Base-by-base conservation (phyloP, 1,139 yeast genomes). In the Geotrichum siamense region DNA sequence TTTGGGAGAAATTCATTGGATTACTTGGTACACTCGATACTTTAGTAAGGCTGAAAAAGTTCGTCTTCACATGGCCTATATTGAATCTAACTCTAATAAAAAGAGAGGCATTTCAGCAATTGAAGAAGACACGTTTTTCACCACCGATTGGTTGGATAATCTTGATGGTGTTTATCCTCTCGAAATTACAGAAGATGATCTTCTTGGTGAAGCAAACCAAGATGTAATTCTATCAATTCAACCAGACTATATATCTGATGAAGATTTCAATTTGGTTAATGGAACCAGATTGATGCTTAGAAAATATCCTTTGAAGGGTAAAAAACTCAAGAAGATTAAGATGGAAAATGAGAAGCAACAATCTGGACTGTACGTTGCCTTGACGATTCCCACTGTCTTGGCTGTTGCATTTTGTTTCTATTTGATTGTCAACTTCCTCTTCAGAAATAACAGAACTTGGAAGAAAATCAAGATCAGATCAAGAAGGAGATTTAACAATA, bases 21-120 rank as follows among this genome's bases (percentile, higher is more conserved):
- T 83, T 43, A 78, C 91, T 9, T 86, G 96, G 96, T 86, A 69
- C 63, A 72, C 89, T 2, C 70, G 72, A 41, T 72, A 59, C 55
- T 84, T 79, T 57, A 74, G 72, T 50, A 65, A 63, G 26, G 67
- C 69, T 19, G 72, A 67, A 1, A 74, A 75, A 28, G 89, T 84
- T 12, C 76, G 76, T 54, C 55, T 85, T 25, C 93, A 82, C 59
- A 69, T 82, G 51, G 78, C 82, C 1, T 76, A 75, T 52, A 74
- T 83, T 37, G 76, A 74, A 55, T 85, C 80, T 53, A 63, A 71
- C 26, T 77, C 78, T 59, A 87, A 87, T 30, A 50, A 50, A 15
- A 35, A 45, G 21, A 45, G 43, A 39, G 42, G 57, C 60, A 39
- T 21, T 8, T 4, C 21, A 5, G 37, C 43, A 20, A 21, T 38